Conservation (phyloP, 2,329 filamentous ascomycete species). For the Trichoderma sp. region DNA sequence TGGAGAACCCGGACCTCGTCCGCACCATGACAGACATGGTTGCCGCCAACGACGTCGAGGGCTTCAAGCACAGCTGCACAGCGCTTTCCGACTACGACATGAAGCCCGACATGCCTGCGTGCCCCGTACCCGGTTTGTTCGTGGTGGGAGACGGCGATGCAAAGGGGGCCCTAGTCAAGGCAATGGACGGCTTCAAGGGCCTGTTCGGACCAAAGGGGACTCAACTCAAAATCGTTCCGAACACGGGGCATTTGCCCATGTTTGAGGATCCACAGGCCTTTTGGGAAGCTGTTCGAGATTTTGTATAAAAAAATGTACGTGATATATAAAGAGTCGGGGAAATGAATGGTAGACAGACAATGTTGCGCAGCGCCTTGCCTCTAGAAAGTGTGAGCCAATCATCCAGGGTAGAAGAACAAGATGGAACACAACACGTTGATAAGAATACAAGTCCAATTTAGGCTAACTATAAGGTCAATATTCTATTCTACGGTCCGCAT, state of each 20-base stretch:
- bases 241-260: conserved; percentile 83
- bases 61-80: conserved; percentile 68
- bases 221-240: conserved; percentile 65
- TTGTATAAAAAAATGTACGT: conserved; percentile 48
- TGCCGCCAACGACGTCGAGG: conserved; percentile 66
- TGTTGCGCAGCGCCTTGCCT: no score
- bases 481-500: conserved; percentile 1
- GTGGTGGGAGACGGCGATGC: conserved; percentile 75
- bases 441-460: conserved; percentile 6
- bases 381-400: background rate
- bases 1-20: conserved; percentile 51
- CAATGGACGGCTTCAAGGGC: conserved; percentile 74
- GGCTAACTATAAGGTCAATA: conserved; percentile 21
- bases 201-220: conserved; percentile 57
- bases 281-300: conserved; percentile 62
- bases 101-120: conserved; percentile 55
- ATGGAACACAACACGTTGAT: background rate
- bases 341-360: background rate
- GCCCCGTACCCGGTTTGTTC: conserved; percentile 64
- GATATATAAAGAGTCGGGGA: no score
- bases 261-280: conserved; percentile 72
- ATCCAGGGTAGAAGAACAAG: background rate
- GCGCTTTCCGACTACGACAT: conserved; percentile 75
- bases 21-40: conserved; percentile 69
- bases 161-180: conserved; percentile 69